Conservation (phyloP, 805 yeast species). For the Sporopachydermia lactativora region DNA sequence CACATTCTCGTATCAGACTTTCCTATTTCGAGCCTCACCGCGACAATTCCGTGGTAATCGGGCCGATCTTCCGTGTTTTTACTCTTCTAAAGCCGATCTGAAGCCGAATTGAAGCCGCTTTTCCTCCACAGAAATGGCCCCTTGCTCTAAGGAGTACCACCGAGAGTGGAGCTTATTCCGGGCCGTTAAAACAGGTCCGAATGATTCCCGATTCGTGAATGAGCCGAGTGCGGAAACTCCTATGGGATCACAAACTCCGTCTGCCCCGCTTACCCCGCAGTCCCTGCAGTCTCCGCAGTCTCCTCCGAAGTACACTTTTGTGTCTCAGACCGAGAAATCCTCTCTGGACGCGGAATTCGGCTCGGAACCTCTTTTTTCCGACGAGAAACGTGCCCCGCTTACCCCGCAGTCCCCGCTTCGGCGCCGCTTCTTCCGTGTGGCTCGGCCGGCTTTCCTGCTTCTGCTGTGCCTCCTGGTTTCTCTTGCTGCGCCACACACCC, state of each 20-base stretch:
- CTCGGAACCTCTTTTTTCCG: neutral
- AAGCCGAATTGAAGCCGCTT: too few species aligned
- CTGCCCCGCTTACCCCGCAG: too few species aligned
- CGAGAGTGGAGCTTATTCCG: conserved; percentile 1
- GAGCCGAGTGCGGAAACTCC: neutral
- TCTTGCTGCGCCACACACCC: too few species aligned
- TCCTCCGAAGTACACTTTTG: too few species aligned
- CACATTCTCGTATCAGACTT: too few species aligned
- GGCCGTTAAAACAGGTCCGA: conserved; percentile 21
- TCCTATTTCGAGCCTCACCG: too few species aligned
- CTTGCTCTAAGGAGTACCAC: neutral
- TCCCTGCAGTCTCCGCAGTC: too few species aligned
- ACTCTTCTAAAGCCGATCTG: too few species aligned
- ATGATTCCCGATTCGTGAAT: conserved; percentile 11
- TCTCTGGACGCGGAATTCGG: neutral
- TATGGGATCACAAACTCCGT: too few species aligned
- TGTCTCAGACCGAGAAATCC: too few species aligned
- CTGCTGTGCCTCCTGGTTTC: neutral
- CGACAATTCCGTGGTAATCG: too few species aligned
- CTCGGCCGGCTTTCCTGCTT: neutral
- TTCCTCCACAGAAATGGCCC: neutral
- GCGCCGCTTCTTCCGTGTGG: neutral
- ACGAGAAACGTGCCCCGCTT: neutral
- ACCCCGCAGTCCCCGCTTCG: neutral
- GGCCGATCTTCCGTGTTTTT: too few species aligned